phyloP scores from a whole-genome alignment of 2,329 filamentous ascomycete species.

The Exophiala bonariae region DNA sequence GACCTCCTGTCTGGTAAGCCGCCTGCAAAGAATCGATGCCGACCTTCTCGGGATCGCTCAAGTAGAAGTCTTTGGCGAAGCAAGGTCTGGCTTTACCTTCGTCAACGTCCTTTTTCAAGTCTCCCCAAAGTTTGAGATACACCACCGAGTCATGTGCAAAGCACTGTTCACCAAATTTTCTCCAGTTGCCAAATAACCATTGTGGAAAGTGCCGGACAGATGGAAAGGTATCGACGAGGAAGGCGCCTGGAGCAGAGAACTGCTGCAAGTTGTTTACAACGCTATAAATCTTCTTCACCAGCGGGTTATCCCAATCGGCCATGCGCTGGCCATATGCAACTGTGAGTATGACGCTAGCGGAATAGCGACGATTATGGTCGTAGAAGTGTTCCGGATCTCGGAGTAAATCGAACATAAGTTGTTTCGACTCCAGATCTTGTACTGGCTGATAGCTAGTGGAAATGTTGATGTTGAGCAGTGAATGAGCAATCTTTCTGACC shows the following conservation, averaged over 20 bases:
- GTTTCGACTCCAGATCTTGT: constrained; percentile 51
- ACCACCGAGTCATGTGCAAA: constrained; percentile 18
- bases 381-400: constrained; percentile 43
- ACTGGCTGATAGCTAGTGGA: constrained; percentile 48
- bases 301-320: constrained; percentile 39
- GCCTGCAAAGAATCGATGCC: constrained; percentile 18
- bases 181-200: constrained; percentile 23
- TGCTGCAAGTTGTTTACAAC: constrained; percentile 49
- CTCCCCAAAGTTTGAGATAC: constrained; percentile 20
- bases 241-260: constrained; percentile 47
- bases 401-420: constrained; percentile 46
- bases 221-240: constrained; percentile 46
- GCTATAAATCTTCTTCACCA: constrained; percentile 48
- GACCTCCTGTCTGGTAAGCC: constrained; percentile 20
- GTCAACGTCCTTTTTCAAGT: constrained; percentile 21
- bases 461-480: constrained; percentile 46
- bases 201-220: constrained; percentile 45
- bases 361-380: constrained; percentile 49
- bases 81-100: constrained; percentile 15
- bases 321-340: constrained; percentile 54
- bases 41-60: constrained; percentile 18
- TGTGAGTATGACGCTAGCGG: constrained; percentile 51
- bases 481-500: constrained; percentile 43
- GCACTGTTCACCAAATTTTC: constrained; percentile 17
- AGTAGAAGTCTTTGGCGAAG: constrained; percentile 23